Evolutionary conservation across 2,329 filamentous ascomycete species (phyloP).

Genomic region (Albifimbria verrucaria): DNA sequence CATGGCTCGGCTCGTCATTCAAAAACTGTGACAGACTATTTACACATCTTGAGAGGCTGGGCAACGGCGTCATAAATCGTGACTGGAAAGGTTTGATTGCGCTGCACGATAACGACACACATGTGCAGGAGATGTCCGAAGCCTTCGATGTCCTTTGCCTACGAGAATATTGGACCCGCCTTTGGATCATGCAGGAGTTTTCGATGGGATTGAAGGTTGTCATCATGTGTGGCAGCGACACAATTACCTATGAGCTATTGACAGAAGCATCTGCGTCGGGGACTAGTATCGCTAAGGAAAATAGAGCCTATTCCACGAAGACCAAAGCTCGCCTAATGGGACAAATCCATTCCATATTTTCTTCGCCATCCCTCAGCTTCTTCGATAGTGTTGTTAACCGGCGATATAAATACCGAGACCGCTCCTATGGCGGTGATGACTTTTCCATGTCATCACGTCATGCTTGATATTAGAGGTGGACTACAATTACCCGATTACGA

Average conservation of each 20-base stretch:
- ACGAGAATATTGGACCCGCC: slow-evolving; percentile 10
- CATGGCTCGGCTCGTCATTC: slow-evolving; percentile 6
- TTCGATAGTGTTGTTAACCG: slow-evolving; percentile 8
- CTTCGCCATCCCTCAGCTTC: slow-evolving; percentile 2
- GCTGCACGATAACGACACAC: background rate
- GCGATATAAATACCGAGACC: background rate
- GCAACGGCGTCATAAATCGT: background rate
- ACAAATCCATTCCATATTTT: background rate
- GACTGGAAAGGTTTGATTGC: background rate
- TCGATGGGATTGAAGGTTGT: slow-evolving; percentile 3
- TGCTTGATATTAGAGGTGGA: slow-evolving; percentile 9
- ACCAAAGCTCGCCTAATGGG: background rate
- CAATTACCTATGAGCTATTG: slow-evolving; percentile 4
- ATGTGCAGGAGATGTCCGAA: background rate
- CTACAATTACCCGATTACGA: slow-evolving; percentile 9
- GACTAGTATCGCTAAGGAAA: background rate
- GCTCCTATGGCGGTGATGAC: background rate
- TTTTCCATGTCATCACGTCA: slow-evolving; percentile 6
- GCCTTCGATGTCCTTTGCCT: slow-evolving; percentile 7
- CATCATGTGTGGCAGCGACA: slow-evolving; percentile 7
- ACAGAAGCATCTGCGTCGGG: background rate
- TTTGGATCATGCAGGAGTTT: slow-evolving; percentile 16
- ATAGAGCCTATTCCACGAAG: background rate
- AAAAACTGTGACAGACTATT: slow-evolving; percentile 5
- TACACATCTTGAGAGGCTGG: slow-evolving; percentile 1